Evolutionary conservation across 495 filamentous ascomycete genomes (phyloP), one percentile per base, ranked within the genome.

Genomic region (Xeromyces bisporus): DNA sequence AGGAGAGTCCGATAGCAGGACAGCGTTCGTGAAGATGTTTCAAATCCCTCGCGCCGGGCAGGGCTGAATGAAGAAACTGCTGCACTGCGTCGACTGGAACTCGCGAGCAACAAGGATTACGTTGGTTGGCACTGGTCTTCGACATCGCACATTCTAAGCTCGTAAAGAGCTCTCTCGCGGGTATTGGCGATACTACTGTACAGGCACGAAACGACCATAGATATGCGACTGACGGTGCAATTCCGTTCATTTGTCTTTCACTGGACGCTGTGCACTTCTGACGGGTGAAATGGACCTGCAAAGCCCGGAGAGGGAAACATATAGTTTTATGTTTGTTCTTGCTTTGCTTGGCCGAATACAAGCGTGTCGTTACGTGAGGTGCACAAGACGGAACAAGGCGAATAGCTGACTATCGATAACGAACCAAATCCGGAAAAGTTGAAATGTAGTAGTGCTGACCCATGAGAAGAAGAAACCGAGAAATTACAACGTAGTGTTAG

Each of bases 311-410:
- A n/a, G n/a, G n/a, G n/a, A 33, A 32, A 34, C 27, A 42, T 15
- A 33, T 17, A 27, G 23, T 2, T 18, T 33, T 35, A 46, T 41
- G 39, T 39, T 49, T 46, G 34, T 37, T 42, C 45, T 46, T 47
- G 38, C 41, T 14, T 18, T 31, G 23, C 18, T 11, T 41, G 42
- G 48, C 36, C 55, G 55, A 49, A 60, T 56, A 60, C 48, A 53
- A 53, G 50, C 60, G 56, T 53, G 53, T 58, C 59, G 59, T 64
- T 64, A 64, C 57, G 54, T 48, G 50, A 46, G 45, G 40, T 52
- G 50, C 36, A 48, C 40, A 48, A 48, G 46, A 46, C 40, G 46
- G 46, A 51, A 46, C 50, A 53, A 60, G 56, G 52, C 53, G 53
- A 50, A 51, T 33, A 54, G 50, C 51, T 55, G 51, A 51, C 50